Evolutionary conservation across 164 flowering plant species (phyloP), one percentile per base, ranked within the genome.

Genomic region (Macadamia tetraphylla): DNA sequence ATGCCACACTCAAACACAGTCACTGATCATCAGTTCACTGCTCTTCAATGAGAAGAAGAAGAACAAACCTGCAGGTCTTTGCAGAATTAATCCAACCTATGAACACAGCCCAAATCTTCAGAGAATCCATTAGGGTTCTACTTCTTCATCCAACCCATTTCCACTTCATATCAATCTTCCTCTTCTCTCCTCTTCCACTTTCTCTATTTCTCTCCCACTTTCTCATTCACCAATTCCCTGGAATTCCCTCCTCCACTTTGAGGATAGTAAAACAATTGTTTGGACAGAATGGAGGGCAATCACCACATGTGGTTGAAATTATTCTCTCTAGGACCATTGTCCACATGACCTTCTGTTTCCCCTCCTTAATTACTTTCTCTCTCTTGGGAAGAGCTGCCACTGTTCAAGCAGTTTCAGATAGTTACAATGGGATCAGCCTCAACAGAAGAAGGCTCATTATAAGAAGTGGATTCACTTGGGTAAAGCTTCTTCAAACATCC

Each of bases 321-420:
- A 66, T 78, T 13, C 66, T 78, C 56, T 74, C 81, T 43, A 74
- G 68, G 67, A 78, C 75, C 65, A 58, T 75, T n/a, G 13, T 78
- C 32, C 73, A 77, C 52, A 62, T 67, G 62, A 66, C 74, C 69
- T 64, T 78, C 29, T 76, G 81, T 73, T 70, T 78, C 52, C 84
- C 81, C 29, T 72, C 75, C 29, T 72, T 71, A 8, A 72, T 81
- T 71, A 81, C 81, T 18, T 81, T 76, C 77, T 65, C 76, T 6
- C 80, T 78, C 31, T 73, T 78, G 3, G 84, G 81, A 46, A 74
- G 77, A 71, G 80, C 81, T 60, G 84, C 80, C 3, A 74, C 78
- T n/a, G 62, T 66, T 60, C 81, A 78, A 55, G 75, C 75, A 63
- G 81, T 81, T 32, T 70, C 80, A 57, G 77, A 78, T 65, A 74